Percentiles rank a stretch among this genome's conserved stretches.
Conservation (phyloP, 179 eudicot species). For the Beta corolliflora region DNA sequence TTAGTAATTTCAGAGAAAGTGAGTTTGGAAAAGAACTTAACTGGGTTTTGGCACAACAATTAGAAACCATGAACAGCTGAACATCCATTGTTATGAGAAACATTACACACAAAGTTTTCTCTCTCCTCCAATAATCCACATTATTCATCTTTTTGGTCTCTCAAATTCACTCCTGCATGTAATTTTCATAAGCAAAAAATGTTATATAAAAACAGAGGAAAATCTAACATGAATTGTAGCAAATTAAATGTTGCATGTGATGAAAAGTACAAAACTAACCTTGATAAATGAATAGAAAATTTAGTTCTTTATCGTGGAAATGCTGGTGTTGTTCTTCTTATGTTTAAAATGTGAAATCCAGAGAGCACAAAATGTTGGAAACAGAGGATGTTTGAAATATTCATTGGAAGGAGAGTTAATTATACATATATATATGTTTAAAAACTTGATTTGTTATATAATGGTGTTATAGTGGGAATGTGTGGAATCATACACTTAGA, state of each 20-base stretch:
- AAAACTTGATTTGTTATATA: not conserved
- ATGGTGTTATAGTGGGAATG: slow-evolving; percentile 4
- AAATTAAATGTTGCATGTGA: not conserved
- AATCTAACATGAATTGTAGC: not conserved
- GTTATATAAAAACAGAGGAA: not conserved
- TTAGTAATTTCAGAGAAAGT: too few species aligned
- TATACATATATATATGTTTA: not conserved
- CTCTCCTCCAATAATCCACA: slow-evolving; percentile 6
- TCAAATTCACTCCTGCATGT: slow-evolving; percentile 1
- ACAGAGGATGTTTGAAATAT: not conserved
- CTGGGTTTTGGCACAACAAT: slow-evolving; percentile 12
- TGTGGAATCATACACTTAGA: slow-evolving; percentile 7
- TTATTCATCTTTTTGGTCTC: not conserved
- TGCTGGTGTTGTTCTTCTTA: not conserved
- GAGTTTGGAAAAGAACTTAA: slow-evolving; percentile 21
- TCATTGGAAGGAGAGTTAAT: not conserved
- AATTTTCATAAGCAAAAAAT: too few species aligned
- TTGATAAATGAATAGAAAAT: not conserved
- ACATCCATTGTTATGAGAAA: slow-evolving; percentile 21
- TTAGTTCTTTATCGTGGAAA: too few species aligned
- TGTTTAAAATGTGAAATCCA: not conserved
- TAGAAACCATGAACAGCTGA: slow-evolving; percentile 9
- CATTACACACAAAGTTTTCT: not conserved
- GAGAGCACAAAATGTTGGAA: not conserved
- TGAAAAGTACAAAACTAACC: not conserved